A percentile compares a stretch with the other conserved stretches of the same genome.
Evolutionary conservation across 2,329 filamentous ascomycete genomes (phyloP).

Genomic region (Paraconiothyrium brasiliense): DNA sequence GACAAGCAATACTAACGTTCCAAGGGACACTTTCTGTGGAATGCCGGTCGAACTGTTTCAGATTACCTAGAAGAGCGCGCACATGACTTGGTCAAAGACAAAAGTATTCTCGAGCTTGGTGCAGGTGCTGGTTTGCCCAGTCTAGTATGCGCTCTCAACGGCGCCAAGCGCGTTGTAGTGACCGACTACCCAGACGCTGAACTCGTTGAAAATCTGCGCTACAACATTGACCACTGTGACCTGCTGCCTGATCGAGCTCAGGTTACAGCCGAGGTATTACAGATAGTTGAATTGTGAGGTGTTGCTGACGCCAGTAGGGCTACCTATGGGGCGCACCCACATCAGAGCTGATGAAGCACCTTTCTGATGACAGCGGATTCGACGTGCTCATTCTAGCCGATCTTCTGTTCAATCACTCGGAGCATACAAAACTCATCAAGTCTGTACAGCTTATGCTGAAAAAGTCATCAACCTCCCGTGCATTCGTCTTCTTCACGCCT

Average conservation of each 20-base stretch:
- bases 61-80: constrained; percentile 78
- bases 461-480: constrained; percentile 64
- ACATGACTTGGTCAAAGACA: constrained; percentile 66
- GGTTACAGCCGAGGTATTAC: constrained; percentile 50
- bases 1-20: constrained; percentile 27
- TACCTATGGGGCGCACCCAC: constrained; percentile 84
- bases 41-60: constrained; percentile 81
- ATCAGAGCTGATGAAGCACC: constrained; percentile 64
- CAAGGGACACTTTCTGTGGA: constrained; percentile 86
- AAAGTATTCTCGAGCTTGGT: constrained; percentile 86
- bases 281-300: neutral
- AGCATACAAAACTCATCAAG: constrained; percentile 79
- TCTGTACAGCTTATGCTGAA: constrained; percentile 75
- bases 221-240: constrained; percentile 73
- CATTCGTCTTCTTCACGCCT: constrained; percentile 92
- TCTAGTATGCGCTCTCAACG: constrained; percentile 77
- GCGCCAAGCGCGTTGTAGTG: constrained; percentile 74
- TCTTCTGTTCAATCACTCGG: constrained; percentile 88
- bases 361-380: constrained; percentile 66
- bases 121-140: constrained; percentile 87
- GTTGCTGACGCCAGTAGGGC: constrained; percentile 59
- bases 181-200: constrained; percentile 91
- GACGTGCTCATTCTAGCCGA: constrained; percentile 89
- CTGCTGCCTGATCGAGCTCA: constrained; percentile 49
- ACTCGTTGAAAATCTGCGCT: constrained; percentile 79